Conservation (phyloP, 2,329 filamentous ascomycete species). For the Cordyceps pruinosa region DNA sequence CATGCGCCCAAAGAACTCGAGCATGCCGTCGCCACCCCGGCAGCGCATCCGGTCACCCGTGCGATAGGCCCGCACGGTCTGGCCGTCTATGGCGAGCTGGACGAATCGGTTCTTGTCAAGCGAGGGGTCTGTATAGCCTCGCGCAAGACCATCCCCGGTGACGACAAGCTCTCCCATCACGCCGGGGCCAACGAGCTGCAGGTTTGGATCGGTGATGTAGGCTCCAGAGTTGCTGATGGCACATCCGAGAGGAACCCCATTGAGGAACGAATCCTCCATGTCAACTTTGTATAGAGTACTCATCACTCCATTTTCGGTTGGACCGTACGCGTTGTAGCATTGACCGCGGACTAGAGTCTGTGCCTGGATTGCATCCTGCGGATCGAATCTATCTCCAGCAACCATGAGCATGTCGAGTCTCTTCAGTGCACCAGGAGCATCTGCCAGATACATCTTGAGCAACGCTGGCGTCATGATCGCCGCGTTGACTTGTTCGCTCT, state of each 20-base stretch:
- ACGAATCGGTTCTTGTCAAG: slow-evolving; percentile 16
- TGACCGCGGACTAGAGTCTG: neutral
- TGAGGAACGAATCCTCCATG: neutral
- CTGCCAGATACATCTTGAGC: slow-evolving; percentile 17
- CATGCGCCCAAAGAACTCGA: slow-evolving; percentile 24
- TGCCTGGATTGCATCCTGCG: slow-evolving; percentile 3
- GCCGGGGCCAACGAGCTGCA: slow-evolving; percentile 16
- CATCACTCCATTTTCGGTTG: slow-evolving; percentile 18
- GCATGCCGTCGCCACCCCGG: slow-evolving; percentile 16
- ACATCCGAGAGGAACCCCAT: slow-evolving; percentile 20
- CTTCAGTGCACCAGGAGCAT: slow-evolving; percentile 29
- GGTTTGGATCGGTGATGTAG: slow-evolving; percentile 15
- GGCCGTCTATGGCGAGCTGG: neutral
- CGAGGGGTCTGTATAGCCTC: slow-evolving; percentile 16
- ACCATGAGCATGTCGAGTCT: slow-evolving; percentile 29
- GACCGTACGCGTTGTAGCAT: slow-evolving; percentile 19
- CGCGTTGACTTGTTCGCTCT: slow-evolving; percentile 29
- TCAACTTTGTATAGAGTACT: slow-evolving; percentile 15
- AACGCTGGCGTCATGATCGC: slow-evolving; percentile 19
- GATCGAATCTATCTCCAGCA: slow-evolving; percentile 23
- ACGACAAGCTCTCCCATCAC: slow-evolving; percentile 22
- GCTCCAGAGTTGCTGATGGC: slow-evolving; percentile 19
- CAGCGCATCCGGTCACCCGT: slow-evolving; percentile 23
- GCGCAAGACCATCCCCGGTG: slow-evolving; percentile 18
- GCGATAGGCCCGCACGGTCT: slow-evolving; percentile 17